Evolutionary conservation across 1,284 basidiomycete species (phyloP), one percentile per base, ranked within the genome.

Genomic region (Cryptococcus sp.): DNA sequence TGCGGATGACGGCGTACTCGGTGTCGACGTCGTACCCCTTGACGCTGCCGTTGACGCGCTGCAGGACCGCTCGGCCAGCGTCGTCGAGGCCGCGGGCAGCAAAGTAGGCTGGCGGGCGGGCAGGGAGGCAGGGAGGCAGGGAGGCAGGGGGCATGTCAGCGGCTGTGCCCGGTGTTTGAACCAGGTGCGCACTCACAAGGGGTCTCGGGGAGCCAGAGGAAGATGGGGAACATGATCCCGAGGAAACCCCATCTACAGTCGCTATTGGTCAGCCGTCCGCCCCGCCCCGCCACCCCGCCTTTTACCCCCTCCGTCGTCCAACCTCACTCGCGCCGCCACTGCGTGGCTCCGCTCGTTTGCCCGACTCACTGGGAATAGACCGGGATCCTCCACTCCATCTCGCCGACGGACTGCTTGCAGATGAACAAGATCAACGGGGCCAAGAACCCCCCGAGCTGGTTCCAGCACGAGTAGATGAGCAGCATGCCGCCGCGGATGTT

Each of bases 131-230:
- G n/a, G n/a, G n/a, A n/a, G n/a, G n/a, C n/a, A n/a, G n/a, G n/a
- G n/a, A n/a, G n/a, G n/a, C n/a, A n/a, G 51, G 11, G 16, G 28
- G 28, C 9, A 33, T 33, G 5, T 5, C 5, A 33, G 16, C 4
- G 16, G 18, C 16, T 20, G 37, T 39, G 3, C 13, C 18, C 24
- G 7, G 16, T 23, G 4, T 43, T 37, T n/a, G 23, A 46, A 7
- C 15, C 40, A 39, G 21, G 13, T 24, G 11, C 40, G 3, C 8
- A 42, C 50, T 23, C 12, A 51, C 50, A 44, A 13, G 57, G 35
- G 7, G 60, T 58, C 56, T 64, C 63, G 38, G 63, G 63, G 7
- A 65, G 56, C 20, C 45, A 65, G 35, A 61, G 18, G 46, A 56
- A 59, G 50, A 63, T 59, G 18, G 58, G 52, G 3, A 62, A 46